Evolutionary conservation across 768 basidiomycete species (phyloP), one percentile per base, ranked within the genome.

Genomic region (Neoboletus magnificus): DNA sequence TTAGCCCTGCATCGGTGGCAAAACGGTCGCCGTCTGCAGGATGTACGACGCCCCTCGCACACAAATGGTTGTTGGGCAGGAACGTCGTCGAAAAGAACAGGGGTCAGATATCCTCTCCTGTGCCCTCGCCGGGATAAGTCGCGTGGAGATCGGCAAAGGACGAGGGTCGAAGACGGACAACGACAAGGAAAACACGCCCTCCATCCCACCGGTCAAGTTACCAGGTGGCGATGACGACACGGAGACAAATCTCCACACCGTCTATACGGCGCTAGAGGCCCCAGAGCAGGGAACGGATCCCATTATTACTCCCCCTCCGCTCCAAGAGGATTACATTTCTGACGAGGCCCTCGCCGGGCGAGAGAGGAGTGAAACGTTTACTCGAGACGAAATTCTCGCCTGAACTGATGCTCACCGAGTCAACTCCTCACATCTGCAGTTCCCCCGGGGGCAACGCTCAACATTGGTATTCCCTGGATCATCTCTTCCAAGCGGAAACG

Each of bases 401-500:
- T 6, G 55, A 57, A 8, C 57, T 43, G 0, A 15, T 67, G 3
- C 64, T 68, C 22, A 66, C 62, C 1, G 64, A 69, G 39, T 65
- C 62, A 3, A 62, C 71, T n/a, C 20, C 60, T 71, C 40, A 58
- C 59, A 6, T 62, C 61, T 6, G 36, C 60, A 18, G 58, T 58
- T 4, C 73, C 61, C 4, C 57, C 58, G 9, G 91, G 92, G 1
- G 84, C 86, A 3, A 89, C 85, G 13, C 81, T 95, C 35, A 86
- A 90, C 35, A 84, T 93, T 27, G 92, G 92, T 10, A 94, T 94
- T 33, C 91, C 93, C 0, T 94, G 93, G 73, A 92, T 94, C 68
- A 88, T 94, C 59, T 82, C 89, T 3, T 87, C 86, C 40, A 89
- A 90, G 67, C 81, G 88, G 36, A 86, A 87, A 58, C 82, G 91